phyloP scores from a whole-genome alignment of 306 rosid species.

The Canavalia ensiformis region DNA sequence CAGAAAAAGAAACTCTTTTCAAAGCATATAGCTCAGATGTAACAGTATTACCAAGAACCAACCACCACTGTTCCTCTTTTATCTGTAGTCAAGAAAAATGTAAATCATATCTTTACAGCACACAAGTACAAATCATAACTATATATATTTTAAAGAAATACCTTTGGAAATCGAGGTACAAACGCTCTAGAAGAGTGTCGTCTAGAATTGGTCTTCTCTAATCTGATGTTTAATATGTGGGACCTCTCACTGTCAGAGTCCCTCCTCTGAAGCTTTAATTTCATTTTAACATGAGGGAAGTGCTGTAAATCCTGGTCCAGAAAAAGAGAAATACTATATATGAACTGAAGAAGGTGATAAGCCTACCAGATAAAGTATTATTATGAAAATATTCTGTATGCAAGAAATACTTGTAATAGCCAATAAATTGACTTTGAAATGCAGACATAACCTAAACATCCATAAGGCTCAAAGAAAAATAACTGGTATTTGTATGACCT shows the following conservation, averaged over 20 bases:
- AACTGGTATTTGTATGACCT: not conserved
- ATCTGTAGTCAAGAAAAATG: constrained; percentile 58
- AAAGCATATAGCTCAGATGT: constrained; percentile 79
- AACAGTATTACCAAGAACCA: constrained; percentile 83
- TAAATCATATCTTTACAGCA: constrained; percentile 5
- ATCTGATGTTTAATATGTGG: constrained; percentile 64
- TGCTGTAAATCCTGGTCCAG: constrained; percentile 76
- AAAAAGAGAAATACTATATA: constrained; percentile 23
- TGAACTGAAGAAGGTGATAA: constrained; percentile 40
- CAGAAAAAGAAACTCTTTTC: constrained; percentile 83
- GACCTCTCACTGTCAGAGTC: constrained; percentile 56
- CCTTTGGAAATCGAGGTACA: constrained; percentile 94
- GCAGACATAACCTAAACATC: not conserved
- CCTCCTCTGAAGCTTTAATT: constrained; percentile 65
- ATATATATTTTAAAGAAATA: constrained; percentile 30
- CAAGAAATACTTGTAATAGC: constrained; percentile 2
- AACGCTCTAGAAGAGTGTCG: constrained; percentile 75
- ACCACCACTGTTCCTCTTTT: constrained; percentile 98
- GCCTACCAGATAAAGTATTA: constrained; percentile 2
- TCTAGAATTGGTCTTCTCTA: constrained; percentile 79
- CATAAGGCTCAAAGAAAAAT: not conserved
- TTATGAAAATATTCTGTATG: not conserved
- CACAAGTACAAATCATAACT: constrained; percentile 34
- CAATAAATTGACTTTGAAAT: constrained; percentile 7
- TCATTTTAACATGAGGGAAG: constrained; percentile 77